These are phyloP conservation scores for Penicillium brasilianum DNA, from an alignment of 2,329 filamentous ascomycete genomes.

Conservation along the genomic window DNA sequence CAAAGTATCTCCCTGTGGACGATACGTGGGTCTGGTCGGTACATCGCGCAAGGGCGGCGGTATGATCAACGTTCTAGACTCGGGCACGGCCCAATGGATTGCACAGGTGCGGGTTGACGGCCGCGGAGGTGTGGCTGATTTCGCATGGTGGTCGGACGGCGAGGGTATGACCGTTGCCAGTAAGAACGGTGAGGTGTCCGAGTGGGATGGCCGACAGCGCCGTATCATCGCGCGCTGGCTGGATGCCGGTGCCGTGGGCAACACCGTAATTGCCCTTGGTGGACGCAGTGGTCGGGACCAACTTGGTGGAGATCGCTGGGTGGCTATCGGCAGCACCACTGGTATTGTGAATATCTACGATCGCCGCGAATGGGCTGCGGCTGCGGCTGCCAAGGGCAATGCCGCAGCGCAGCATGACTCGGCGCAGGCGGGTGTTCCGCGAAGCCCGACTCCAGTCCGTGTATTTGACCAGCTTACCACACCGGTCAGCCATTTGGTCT, in stretches of 20 bases:
- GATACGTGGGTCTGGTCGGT: constrained; percentile 82
- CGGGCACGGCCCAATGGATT: constrained; percentile 83
- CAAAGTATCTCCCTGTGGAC: constrained; percentile 82
- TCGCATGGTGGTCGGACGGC: constrained; percentile 89
- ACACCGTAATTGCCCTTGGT: constrained; percentile 80
- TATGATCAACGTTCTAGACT: constrained; percentile 81
- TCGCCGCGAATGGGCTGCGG: constrained; percentile 64
- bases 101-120: constrained; percentile 81
- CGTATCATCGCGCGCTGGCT: constrained; percentile 81
- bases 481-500: constrained; percentile 76
- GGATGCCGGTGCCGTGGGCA: constrained; percentile 87
- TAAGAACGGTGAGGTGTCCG: constrained; percentile 85
- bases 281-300: constrained; percentile 45
- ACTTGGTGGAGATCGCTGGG: constrained; percentile 80
- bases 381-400: constrained; percentile 40
- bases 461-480: constrained; percentile 87
- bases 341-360: constrained; percentile 96
- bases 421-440: constrained; percentile 58
- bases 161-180: constrained; percentile 81
- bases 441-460: constrained; percentile 72
- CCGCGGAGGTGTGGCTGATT: constrained; percentile 82
- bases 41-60: constrained; percentile 84
- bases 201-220: constrained; percentile 75
- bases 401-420: constrained; percentile 19
- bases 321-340: constrained; percentile 82